These are phyloP conservation scores for Pichia rugopelliculosa DNA, from an alignment of 805 yeast genomes.

Conservation along the genomic window DNA sequence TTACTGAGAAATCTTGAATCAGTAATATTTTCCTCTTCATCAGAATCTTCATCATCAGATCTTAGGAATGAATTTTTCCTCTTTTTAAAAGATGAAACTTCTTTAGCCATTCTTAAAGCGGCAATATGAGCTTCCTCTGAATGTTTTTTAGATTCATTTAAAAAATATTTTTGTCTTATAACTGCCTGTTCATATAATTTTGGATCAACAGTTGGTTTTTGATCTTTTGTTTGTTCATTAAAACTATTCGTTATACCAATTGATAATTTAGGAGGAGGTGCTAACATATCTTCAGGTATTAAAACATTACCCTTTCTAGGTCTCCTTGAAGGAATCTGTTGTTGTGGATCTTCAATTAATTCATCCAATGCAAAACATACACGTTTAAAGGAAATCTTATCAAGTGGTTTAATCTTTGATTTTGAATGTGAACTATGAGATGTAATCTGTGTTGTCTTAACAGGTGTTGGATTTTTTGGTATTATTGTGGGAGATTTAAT, in stretches of 20 bases:
- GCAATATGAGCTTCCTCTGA: constrained; percentile 70
- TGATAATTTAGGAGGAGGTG: constrained; percentile 56
- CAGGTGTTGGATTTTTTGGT: too few species aligned
- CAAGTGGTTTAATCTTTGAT: constrained; percentile 12
- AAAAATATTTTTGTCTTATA: constrained; percentile 48
- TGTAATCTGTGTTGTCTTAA: too few species aligned
- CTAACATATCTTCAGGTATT: constrained; percentile 59
- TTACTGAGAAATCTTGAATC: constrained; percentile 3
- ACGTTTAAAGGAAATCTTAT: constrained; percentile 33
- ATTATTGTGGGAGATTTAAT: background rate
- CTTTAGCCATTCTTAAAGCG: constrained; percentile 63
- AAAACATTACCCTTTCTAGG: constrained; percentile 49
- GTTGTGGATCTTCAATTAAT: constrained; percentile 48
- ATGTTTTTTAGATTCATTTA: constrained; percentile 59
- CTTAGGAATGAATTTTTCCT: constrained; percentile 12
- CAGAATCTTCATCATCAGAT: constrained; percentile 20
- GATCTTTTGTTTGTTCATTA: constrained; percentile 24
- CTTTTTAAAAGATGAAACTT: constrained; percentile 44
- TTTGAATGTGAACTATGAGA: too few species aligned
- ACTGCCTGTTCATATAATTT: constrained; percentile 48
- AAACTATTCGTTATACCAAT: constrained; percentile 57
- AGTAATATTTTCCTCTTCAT: constrained; percentile 6
- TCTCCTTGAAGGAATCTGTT: constrained; percentile 51
- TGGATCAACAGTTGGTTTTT: constrained; percentile 30
- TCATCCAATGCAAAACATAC: constrained; percentile 46